Evolutionary conservation across 352 stramenopile species (phyloP).

Genomic region (Globisporangium orthogonon): DNA sequence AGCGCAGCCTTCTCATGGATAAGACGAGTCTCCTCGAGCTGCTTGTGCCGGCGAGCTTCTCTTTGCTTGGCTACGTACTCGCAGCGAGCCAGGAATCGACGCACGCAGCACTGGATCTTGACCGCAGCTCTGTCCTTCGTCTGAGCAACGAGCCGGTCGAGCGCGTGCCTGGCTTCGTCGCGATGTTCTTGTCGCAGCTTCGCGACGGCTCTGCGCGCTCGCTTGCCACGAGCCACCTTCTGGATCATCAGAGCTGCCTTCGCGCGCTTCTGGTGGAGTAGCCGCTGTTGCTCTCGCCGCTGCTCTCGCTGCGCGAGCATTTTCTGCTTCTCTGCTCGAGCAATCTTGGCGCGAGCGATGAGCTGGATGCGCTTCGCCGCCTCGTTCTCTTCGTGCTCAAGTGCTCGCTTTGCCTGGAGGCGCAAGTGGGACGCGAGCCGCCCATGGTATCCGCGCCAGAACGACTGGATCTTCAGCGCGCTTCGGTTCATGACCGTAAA

Average conservation of each 20-base stretch:
- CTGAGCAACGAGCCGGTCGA: constrained; percentile 50
- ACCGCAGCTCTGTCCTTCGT: constrained; percentile 54
- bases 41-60: constrained; percentile 23
- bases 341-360: constrained; percentile 46
- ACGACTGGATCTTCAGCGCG: constrained; percentile 68
- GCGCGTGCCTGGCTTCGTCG: constrained; percentile 38
- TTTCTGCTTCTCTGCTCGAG: constrained; percentile 23
- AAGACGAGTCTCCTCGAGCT: constrained; percentile 20
- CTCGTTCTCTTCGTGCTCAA: constrained; percentile 45
- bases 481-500: constrained; percentile 48
- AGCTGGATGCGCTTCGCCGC: constrained; percentile 60
- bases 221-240: constrained; percentile 49
- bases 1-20: constrained; percentile 42
- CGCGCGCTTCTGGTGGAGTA: constrained; percentile 26
- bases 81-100: constrained; percentile 43
- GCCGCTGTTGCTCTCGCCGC: constrained; percentile 16
- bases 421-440: constrained; percentile 51
- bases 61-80: constrained; percentile 23
- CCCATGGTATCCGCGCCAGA: constrained; percentile 70
- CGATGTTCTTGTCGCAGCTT: constrained; percentile 30
- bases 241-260: constrained; percentile 57
- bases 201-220: constrained; percentile 29
- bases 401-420: constrained; percentile 36
- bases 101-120: constrained; percentile 62
- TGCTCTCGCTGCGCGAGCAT: constrained; percentile 21